A percentile compares a stretch with the other conserved stretches of the same genome.
These are phyloP conservation scores for Penicillium italicum DNA, from an alignment of 2,329 filamentous ascomycete genomes.

Conservation along the genomic window DNA sequence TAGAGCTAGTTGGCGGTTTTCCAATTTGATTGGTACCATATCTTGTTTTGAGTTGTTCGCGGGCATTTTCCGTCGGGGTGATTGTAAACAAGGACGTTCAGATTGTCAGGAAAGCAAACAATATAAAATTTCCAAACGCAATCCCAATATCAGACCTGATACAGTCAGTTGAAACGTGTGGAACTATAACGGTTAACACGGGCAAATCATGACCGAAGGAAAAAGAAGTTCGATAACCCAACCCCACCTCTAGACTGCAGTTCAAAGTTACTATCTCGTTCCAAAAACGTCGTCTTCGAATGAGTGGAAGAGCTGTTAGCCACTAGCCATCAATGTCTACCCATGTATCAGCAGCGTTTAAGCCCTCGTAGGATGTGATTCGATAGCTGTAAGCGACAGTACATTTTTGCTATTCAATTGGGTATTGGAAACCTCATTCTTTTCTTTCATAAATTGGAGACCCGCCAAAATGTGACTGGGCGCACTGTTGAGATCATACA, in stretches of 20 bases:
- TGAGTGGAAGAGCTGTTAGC: slow-evolving; percentile 5
- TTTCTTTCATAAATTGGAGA: neutral
- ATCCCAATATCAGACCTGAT: no score
- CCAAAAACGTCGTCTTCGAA: slow-evolving; percentile 7
- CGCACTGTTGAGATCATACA: slow-evolving; percentile 11
- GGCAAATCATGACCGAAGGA: no score
- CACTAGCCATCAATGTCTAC: slow-evolving; percentile 6
- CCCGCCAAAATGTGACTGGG: slow-evolving; percentile 4
- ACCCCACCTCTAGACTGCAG: neutral
- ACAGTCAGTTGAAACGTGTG: neutral
- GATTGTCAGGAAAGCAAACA: neutral
- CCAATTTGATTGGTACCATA: neutral
- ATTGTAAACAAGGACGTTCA: neutral
- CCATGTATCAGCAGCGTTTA: slow-evolving; percentile 3
- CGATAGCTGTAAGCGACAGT: slow-evolving; percentile 1
- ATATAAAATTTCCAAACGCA: no score
- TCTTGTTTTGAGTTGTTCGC: neutral
- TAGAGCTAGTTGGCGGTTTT: neutral
- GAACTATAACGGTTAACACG: no score
- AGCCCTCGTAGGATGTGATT: neutral
- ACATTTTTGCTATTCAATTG: slow-evolving; percentile 10
- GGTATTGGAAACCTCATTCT: neutral
- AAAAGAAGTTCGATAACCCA: neutral
- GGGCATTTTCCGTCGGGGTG: neutral
- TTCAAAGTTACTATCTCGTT: neutral